phyloP scores from a whole-genome alignment of 768 basidiomycete species.

The Fistulinella prunicolor region DNA sequence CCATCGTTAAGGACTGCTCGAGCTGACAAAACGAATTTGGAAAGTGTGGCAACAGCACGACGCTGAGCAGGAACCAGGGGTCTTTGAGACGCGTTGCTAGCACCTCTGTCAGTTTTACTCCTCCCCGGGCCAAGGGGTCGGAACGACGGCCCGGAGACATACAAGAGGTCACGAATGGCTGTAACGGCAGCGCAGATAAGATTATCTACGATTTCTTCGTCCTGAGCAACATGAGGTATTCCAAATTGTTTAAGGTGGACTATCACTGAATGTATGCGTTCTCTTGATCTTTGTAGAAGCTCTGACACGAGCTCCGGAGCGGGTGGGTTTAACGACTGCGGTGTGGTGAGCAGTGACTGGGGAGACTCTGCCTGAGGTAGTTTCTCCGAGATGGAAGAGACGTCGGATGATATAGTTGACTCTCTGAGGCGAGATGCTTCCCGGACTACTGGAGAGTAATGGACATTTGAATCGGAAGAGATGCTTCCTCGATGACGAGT shows the following conservation, averaged over 20 bases:
- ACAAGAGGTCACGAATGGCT: slow-evolving; percentile 68
- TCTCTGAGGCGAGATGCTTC: slow-evolving; percentile 9
- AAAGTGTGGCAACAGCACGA: slow-evolving; percentile 82
- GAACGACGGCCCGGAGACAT: slow-evolving; percentile 54
- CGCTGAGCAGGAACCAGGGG: slow-evolving; percentile 74
- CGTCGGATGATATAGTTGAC: not conserved
- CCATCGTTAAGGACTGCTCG: slow-evolving; percentile 65
- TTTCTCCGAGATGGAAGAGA: slow-evolving; percentile 5
- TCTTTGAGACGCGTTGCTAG: slow-evolving; percentile 45
- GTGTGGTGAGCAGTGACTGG: slow-evolving; percentile 29
- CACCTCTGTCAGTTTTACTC: slow-evolving; percentile 20
- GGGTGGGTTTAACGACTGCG: slow-evolving; percentile 50
- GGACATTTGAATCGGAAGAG: slow-evolving; percentile 7
- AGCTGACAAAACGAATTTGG: slow-evolving; percentile 82
- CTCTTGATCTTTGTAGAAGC: slow-evolving; percentile 53
- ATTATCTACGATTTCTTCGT: slow-evolving; percentile 57
- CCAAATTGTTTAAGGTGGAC: slow-evolving; percentile 53
- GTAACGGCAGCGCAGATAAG: slow-evolving; percentile 59
- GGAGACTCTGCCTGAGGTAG: not conserved
- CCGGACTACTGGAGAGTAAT: not conserved
- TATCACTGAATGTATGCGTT: slow-evolving; percentile 59
- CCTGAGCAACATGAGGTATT: slow-evolving; percentile 44
- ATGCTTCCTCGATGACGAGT: too few relatives aligned
- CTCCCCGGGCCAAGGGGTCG: slow-evolving; percentile 54
- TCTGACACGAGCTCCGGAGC: slow-evolving; percentile 57